Evolutionary conservation across 2,329 filamentous ascomycete species (phyloP).

Genomic region (Nemania diffusa): DNA sequence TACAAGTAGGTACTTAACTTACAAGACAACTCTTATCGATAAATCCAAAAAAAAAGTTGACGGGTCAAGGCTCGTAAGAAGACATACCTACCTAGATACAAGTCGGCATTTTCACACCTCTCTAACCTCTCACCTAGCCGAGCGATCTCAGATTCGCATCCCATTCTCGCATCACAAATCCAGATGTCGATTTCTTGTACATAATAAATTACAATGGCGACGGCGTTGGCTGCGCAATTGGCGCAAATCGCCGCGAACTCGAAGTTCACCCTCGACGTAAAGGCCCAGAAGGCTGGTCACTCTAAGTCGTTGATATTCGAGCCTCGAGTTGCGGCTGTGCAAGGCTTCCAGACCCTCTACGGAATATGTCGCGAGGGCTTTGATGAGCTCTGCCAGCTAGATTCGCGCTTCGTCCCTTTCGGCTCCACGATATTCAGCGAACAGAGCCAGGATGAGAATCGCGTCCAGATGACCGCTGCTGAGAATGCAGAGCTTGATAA

Average conservation of each 20-base stretch:
- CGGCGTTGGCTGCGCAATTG: conserved; percentile 91
- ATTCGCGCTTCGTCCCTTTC: conserved; percentile 80
- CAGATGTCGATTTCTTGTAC: conserved; percentile 26
- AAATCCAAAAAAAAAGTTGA: conserved; percentile 38
- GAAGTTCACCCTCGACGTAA: conserved; percentile 89
- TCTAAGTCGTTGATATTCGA: conserved; percentile 97
- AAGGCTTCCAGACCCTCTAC: conserved; percentile 91
- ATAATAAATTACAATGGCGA: conserved; percentile 68
- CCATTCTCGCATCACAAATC: conserved; percentile 7
- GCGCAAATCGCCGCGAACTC: conserved; percentile 90
- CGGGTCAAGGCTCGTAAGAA: conserved; percentile 16
- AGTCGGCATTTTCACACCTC: conserved; percentile 1
- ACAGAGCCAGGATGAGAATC: conserved; percentile 89
- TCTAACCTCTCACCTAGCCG: background rate
- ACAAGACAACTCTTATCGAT: conserved; percentile 31
- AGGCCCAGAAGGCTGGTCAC: conserved; percentile 90
- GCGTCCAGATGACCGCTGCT: conserved; percentile 80
- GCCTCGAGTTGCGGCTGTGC: conserved; percentile 80
- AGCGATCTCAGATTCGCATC: conserved; percentile 8
- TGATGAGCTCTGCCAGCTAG: conserved; percentile 88
- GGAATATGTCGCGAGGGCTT: conserved; percentile 89
- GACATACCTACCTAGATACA: background rate
- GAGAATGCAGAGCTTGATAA: conserved; percentile 86
- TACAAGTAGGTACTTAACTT: no score
- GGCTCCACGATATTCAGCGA: conserved; percentile 87